A percentile compares a stretch with the other conserved stretches of the same genome.
Conservation (phyloP, 1,284 basidiomycete genomes). For the Fomitopsis betulina region DNA sequence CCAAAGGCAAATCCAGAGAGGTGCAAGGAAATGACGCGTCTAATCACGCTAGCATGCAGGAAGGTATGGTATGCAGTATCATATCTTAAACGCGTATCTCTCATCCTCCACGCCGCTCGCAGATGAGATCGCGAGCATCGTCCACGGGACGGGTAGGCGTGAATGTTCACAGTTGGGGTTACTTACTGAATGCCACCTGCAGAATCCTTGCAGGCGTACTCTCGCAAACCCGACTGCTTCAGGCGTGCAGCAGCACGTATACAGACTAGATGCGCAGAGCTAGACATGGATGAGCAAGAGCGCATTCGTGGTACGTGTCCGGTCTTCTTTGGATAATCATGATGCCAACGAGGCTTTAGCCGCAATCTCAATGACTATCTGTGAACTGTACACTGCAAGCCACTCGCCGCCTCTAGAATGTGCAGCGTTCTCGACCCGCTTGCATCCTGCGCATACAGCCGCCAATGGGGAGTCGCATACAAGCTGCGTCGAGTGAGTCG, state of each 20-base stretch:
- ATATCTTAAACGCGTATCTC: background rate
- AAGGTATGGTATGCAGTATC: no score
- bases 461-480: constrained; percentile 9
- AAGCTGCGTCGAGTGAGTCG: constrained; percentile 25
- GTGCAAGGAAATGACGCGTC: background rate
- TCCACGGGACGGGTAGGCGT: constrained; percentile 1
- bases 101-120: background rate
- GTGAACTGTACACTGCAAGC: constrained; percentile 67
- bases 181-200: background rate
- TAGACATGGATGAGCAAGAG: constrained; percentile 55
- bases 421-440: constrained; percentile 28
- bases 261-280: constrained; percentile 45
- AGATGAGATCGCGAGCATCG: constrained; percentile 5
- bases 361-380: constrained; percentile 72
- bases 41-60: no score
- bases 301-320: constrained; percentile 42
- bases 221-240: constrained; percentile 59
- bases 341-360: constrained; percentile 33
- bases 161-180: background rate
- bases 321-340: background rate
- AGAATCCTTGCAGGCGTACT: constrained; percentile 20
- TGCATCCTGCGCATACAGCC: constrained; percentile 2
- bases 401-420: constrained; percentile 68
- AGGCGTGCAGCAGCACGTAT: constrained; percentile 44
- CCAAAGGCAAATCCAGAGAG: background rate